Evolutionary conservation across 345 rosid genomes (phyloP).

Genomic region (Boechera stricta): DNA sequence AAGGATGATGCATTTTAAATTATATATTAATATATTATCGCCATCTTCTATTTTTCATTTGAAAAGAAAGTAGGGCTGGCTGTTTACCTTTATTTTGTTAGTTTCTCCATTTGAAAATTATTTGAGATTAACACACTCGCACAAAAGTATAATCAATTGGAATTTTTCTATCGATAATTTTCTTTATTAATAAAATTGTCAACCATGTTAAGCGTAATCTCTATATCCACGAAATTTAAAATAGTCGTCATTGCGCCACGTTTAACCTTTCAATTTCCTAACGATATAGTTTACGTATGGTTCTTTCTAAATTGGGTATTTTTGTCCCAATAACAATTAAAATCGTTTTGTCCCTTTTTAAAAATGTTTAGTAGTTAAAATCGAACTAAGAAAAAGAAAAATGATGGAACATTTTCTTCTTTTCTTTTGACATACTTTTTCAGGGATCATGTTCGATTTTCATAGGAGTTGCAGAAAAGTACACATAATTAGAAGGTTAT

Average conservation of each 20-base stretch:
- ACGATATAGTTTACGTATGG: conserved; percentile 17
- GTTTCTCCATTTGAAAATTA: background rate
- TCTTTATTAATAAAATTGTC: conserved; percentile 20
- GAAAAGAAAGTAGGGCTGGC: background rate
- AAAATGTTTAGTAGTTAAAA: no score
- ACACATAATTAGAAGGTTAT: background rate
- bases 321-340: background rate
- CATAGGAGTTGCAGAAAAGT: background rate
- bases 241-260: conserved; percentile 20
- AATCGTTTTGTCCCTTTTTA: background rate
- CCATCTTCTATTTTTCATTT: conserved; percentile 12
- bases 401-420: no score
- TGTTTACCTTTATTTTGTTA: background rate
- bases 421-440: no score
- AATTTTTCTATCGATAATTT: conserved; percentile 29
- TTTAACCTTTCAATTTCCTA: background rate
- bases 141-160: conserved; percentile 23
- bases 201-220: conserved; percentile 35
- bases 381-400: no score
- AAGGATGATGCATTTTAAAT: conserved; percentile 34
- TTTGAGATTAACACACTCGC: conserved; percentile 23
- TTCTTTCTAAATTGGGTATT: conserved; percentile 12
- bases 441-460: background rate
- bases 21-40: background rate
- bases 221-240: conserved; percentile 1